Conservation (phyloP, 805 yeast species). For the Kuraishia hungarica region DNA sequence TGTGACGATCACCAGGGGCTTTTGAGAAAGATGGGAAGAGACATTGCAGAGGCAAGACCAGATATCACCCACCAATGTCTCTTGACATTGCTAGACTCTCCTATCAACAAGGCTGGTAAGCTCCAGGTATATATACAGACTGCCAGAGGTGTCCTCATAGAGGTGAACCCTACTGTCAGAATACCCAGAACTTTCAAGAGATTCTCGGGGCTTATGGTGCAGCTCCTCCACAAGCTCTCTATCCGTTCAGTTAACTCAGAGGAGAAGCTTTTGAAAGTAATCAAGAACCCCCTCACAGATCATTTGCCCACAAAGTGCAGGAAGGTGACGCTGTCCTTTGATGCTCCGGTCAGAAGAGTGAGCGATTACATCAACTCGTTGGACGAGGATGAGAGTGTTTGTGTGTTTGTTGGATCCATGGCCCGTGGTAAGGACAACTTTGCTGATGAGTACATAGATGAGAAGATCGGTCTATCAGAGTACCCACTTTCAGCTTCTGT, state of each 20-base stretch:
- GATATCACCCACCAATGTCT: conserved; percentile 98
- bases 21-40: conserved; percentile 91
- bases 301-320: conserved; percentile 95
- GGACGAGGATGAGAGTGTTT: conserved; percentile 85
- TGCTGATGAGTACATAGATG: conserved; percentile 96
- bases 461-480: conserved; percentile 90
- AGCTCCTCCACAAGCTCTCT: conserved; percentile 82
- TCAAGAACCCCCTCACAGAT: conserved; percentile 94
- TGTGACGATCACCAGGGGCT: conserved; percentile 98
- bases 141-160: conserved; percentile 88
- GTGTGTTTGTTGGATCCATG: conserved; percentile 99
- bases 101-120: conserved; percentile 94
- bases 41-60: conserved; percentile 97
- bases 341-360: conserved; percentile 80
- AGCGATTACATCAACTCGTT: conserved; percentile 79
- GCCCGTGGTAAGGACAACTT: conserved; percentile 96
- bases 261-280: conserved; percentile 87
- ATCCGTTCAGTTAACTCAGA: conserved; percentile 93
- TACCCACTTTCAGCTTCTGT: conserved; percentile 96
- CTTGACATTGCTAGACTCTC: conserved; percentile 90
- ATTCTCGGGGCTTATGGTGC: conserved; percentile 97
- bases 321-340: conserved; percentile 85
- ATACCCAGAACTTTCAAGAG: conserved; percentile 98
- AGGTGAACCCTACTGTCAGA: conserved; percentile 93
- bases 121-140: conserved; percentile 95